Evolutionary conservation across 192 early-diverging fungal genomes (phyloP), one percentile per base, ranked within the genome.

Genomic region (Pecoramyces ruminantium): DNA sequence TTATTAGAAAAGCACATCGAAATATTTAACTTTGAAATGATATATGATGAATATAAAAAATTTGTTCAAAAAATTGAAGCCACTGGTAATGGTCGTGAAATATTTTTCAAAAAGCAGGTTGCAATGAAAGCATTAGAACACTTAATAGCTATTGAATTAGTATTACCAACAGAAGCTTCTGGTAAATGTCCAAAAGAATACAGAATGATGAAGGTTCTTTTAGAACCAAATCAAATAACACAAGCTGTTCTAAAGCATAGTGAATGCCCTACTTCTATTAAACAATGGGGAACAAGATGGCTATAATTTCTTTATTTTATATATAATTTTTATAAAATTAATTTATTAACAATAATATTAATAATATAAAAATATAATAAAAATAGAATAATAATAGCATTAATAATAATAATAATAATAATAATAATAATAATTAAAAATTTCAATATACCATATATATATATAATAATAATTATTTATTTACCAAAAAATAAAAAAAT

Each of bases 11-110:
- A 89, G 28, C 92, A 93, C 77, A 90, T 87, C n/a, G 82, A 82
- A 78, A 85, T 87, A 28, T 96, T 95, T 83, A 98, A 96, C 81
- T 98, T 98, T 88, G 93, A 94, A 84, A 96, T 98, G 94, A 90
- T 96, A 9, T 95, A 95, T 83, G 93, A 96, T 82, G 94, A 94
- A 86, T 97, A 96, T 87, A 92, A 92, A 80, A 91, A 93, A 0
- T 95, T 96, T 83, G 92, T 93, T 30, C 80, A 78, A 79, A 77
- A 79, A 17, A 34, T 79, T 39, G 79, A 77, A 28, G 92, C 89
- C 86, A 34, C 85, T 84, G 79, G 84, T 86, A 4, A 84, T 86
- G 38, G 85, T 82, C 29, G 88, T 85, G 58, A 92, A 87, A 79
- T 83, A 81, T 86, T 81, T n/a, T 83, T 28, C 78, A 28, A 79